Base-by-base conservation (phyloP, 2,329 filamentous ascomycete species). In the Colletotrichum nymphaeae region DNA sequence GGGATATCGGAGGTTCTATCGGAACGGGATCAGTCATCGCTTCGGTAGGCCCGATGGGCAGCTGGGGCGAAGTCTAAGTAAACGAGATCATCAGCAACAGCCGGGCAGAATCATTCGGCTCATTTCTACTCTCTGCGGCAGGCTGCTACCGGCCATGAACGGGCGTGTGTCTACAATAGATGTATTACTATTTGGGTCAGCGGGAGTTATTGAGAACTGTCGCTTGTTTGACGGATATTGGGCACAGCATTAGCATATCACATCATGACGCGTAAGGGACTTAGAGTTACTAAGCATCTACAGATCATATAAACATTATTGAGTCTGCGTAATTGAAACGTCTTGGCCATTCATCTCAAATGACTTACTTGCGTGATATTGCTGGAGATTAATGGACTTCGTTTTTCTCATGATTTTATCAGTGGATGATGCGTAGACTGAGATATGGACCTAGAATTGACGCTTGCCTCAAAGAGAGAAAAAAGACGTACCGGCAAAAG, bases 1-100 rank as follows among this genome's bases (percentile, higher is more conserved):
- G 95, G 95, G 95, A 98, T 81, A 90, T 98, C 76, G 94, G 94
- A 30, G 93, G 91, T 6, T 95, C 92, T 77, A 89, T 95, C 28
- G 94, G 93, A 2, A 95, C 93, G 68, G 93, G 93, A 4, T 94
- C 92, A 76, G 86, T 92, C 74, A 90, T 94, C 80, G 91, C 90
- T 2, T 88, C 89, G 60, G 90, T 89, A 52, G 92, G 91, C 1
- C 90, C 89, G 9, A 90, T 93, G 87, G 94, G 94, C 19, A 92
- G 90, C 76, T 97, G 94, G 94, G 94, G 93, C 11, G 94, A 96
- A 83, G 89, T 93, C 30, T 93, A 77, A 82, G 19, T 30, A 49
- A 3, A n/a, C 16, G 5, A 37, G 60, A 64, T 8, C 46, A 60
- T 35, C 32, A 59, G 26, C 56, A 53, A 57, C 66, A 55, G 35